Evolutionary conservation across 1,284 basidiomycete genomes (phyloP).

Genomic region (Trichosporon sp.): DNA sequence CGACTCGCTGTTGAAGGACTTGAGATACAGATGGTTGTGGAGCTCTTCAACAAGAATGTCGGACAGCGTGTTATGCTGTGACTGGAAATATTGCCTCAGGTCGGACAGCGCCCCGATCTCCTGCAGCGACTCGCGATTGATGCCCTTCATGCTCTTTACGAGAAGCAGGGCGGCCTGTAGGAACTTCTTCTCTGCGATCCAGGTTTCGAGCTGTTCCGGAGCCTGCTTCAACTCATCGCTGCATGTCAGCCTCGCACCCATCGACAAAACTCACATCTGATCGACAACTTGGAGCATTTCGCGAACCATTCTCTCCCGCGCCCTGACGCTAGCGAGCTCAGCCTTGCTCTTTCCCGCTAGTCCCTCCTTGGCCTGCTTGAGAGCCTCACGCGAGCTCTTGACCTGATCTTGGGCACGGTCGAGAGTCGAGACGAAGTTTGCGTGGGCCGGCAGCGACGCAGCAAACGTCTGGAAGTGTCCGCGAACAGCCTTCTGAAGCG

Average conservation of each 20-base stretch:
- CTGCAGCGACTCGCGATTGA: conserved; percentile 87
- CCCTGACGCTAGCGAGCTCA: conserved; percentile 83
- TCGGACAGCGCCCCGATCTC: conserved; percentile 94
- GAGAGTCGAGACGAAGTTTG: conserved; percentile 71
- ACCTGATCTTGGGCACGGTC: conserved; percentile 72
- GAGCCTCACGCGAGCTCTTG: conserved; percentile 66
- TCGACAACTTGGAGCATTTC: conserved; percentile 89
- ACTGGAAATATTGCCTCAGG: conserved; percentile 77
- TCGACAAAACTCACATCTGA: conserved; percentile 69
- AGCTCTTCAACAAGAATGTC: conserved; percentile 96
- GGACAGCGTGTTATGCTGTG: conserved; percentile 85
- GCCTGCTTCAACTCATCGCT: conserved; percentile 89
- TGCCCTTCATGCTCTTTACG: conserved; percentile 82
- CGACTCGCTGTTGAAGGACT: conserved; percentile 92
- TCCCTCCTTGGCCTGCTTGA: conserved; percentile 64
- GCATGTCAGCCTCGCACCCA: conserved; percentile 25
- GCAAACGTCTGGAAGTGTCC: conserved; percentile 91
- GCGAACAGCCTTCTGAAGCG: conserved; percentile 58
- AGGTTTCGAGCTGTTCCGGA: conserved; percentile 85
- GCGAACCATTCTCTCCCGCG: conserved; percentile 76
- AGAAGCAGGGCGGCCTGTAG: conserved; percentile 87
- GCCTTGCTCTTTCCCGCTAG: conserved; percentile 59
- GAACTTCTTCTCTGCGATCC: conserved; percentile 95
- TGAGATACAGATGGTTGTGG: conserved; percentile 96
- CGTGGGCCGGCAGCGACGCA: conserved; percentile 82